phyloP scores from a whole-genome alignment of 2,329 filamentous ascomycete genomes.

The Mycosphaerella arachidis region DNA sequence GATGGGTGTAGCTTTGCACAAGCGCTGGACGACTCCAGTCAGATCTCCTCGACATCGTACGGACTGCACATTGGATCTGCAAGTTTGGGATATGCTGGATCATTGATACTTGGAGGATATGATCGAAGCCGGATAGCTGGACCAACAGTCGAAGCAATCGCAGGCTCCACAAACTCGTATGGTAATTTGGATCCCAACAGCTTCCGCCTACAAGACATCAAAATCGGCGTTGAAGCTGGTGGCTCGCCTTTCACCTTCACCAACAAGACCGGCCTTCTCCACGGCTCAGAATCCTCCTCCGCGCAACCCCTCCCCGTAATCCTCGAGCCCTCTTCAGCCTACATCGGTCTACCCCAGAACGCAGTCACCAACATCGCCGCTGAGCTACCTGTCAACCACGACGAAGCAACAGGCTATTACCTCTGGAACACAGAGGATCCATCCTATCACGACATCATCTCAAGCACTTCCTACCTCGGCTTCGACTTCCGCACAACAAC shows the following conservation, averaged over 20 bases:
- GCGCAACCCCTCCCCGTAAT: not conserved
- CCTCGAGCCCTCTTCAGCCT: conserved; percentile 22
- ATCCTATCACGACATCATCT: conserved; percentile 37
- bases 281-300: not conserved
- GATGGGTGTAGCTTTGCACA: not conserved
- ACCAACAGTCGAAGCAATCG: conserved; percentile 3
- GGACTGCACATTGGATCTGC: conserved; percentile 8
- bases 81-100: not conserved
- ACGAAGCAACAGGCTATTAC: conserved; percentile 20
- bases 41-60: conserved; percentile 1
- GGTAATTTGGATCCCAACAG: not conserved
- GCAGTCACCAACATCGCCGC: conserved; percentile 15
- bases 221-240: conserved; percentile 40
- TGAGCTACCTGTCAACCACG: conserved; percentile 24
- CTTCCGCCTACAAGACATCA: conserved; percentile 37
- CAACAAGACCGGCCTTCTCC: conserved; percentile 1
- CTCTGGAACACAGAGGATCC: conserved; percentile 28
- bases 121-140: conserved; percentile 3
- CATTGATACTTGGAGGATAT: conserved; percentile 12
- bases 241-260: conserved; percentile 26
- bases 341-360: conserved; percentile 21
- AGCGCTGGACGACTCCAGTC: not conserved
- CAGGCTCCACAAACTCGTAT: not conserved
- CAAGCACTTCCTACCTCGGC: conserved; percentile 39
- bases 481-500: conserved; percentile 38